Percentiles rank a stretch among this genome's conserved stretches.
Conservation (phyloP, 179 eudicot genomes). For the Drosera spatulata region DNA sequence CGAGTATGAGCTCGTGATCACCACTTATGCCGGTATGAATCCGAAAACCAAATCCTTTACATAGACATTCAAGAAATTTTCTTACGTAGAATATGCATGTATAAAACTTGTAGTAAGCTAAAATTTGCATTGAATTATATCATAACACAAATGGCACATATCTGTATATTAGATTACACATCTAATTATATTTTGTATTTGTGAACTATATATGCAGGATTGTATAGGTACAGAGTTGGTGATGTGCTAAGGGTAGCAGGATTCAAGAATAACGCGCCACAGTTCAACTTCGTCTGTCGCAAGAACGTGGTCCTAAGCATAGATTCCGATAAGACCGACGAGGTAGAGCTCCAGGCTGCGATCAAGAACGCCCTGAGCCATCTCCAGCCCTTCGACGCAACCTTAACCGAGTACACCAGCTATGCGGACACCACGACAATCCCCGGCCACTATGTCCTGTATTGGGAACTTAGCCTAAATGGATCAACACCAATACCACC, state of each 20-base stretch:
- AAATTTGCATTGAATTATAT: no score
- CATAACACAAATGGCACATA: no score
- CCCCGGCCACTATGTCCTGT: slow-evolving; percentile 19
- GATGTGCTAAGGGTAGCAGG: slow-evolving; percentile 81
- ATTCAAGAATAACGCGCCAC: slow-evolving; percentile 24
- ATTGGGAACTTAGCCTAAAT: slow-evolving; percentile 50
- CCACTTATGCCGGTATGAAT: slow-evolving; percentile 58
- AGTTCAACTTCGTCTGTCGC: slow-evolving; percentile 64
- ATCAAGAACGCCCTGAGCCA: slow-evolving; percentile 50
- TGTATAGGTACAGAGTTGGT: slow-evolving; percentile 77
- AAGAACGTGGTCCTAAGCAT: slow-evolving; percentile 82
- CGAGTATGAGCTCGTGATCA: slow-evolving; percentile 67
- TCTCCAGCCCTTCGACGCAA: slow-evolving; percentile 48
- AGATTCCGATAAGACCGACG: slow-evolving; percentile 87
- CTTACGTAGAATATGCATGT: no score
- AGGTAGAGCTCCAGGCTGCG: slow-evolving; percentile 77
- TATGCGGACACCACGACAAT: slow-evolving; percentile 49
- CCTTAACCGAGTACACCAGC: slow-evolving; percentile 72
- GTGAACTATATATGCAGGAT: slow-evolving; percentile 32
- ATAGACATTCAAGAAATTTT: no score
- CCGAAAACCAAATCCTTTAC: neutral
- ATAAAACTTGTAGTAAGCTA: no score
- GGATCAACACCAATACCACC: slow-evolving; percentile 47
- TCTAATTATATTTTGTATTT: neutral
- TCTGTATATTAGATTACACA: no score